phyloP scores from a whole-genome alignment of 495 filamentous ascomycete species.

The Clavariopsis aquatica region DNA sequence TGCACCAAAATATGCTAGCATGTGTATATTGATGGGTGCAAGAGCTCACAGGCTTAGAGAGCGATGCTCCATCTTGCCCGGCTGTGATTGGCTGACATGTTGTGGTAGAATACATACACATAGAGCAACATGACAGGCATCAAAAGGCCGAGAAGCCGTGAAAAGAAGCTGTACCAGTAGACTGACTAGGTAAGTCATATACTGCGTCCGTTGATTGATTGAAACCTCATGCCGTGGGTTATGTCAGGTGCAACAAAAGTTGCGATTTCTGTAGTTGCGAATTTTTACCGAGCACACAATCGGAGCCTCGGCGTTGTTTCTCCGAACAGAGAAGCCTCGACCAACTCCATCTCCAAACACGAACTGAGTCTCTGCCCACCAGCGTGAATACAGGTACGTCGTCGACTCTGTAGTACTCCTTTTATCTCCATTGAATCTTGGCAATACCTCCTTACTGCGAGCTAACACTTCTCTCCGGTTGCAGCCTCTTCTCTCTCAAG shows the following conservation, averaged over 20 bases:
- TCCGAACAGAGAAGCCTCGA: constrained; percentile 22
- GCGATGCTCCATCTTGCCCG: constrained; percentile 1
- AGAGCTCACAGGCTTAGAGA: not conserved
- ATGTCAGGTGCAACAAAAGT: not conserved
- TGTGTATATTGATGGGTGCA: not conserved
- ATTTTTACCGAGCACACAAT: constrained; percentile 30
- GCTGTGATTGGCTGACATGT: constrained; percentile 12
- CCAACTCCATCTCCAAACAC: constrained; percentile 28
- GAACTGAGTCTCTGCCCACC: constrained; percentile 7
- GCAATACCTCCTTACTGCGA: not conserved
- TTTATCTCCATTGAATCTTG: not conserved
- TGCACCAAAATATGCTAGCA: not conserved
- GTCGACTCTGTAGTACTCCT: not conserved
- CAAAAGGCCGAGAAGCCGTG: not conserved
- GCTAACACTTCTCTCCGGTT: not conserved
- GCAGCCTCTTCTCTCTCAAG: constrained; percentile 9
- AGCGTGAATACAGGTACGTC: constrained; percentile 12
- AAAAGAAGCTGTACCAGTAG: no score
- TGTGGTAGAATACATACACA: not conserved
- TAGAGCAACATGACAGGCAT: not conserved
- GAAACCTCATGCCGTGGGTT: not conserved
- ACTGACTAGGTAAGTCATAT: no score
- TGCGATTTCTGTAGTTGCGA: not conserved
- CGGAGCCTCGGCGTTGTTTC: constrained; percentile 22
- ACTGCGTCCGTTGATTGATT: not conserved